A percentile compares a stretch with the other conserved stretches of the same genome.
Conservation (phyloP, 768 basidiomycete genomes). For the Tricholoma sp. region DNA sequence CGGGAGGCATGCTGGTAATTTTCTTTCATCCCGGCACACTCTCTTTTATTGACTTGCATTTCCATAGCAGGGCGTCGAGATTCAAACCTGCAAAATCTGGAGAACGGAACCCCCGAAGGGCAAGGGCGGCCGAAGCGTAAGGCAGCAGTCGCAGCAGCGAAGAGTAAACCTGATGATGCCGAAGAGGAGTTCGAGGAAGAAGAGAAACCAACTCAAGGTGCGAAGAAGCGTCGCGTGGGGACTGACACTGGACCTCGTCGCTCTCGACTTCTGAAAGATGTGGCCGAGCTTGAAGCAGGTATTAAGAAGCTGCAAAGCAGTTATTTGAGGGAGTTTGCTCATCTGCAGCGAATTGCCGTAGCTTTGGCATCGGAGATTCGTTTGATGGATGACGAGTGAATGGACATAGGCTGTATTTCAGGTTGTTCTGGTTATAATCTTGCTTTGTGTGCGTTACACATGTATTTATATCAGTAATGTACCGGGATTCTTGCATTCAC, state of each 20-base stretch:
- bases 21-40: neutral
- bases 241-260: conserved; percentile 20
- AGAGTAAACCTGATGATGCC: conserved; percentile 29
- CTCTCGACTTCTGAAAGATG: conserved; percentile 26
- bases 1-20: conserved; percentile 32
- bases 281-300: conserved; percentile 30
- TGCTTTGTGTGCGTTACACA: conserved; percentile 1
- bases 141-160: conserved; percentile 9
- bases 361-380: conserved; percentile 24
- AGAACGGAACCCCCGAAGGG: conserved; percentile 6
- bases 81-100: conserved; percentile 2
- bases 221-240: conserved; percentile 22
- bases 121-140: conserved; percentile 22
- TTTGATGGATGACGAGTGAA: conserved; percentile 27
- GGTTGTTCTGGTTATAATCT: neutral
- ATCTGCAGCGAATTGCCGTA: conserved; percentile 26
- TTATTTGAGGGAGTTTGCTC: conserved; percentile 29
- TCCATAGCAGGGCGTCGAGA: conserved; percentile 8
- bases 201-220: conserved; percentile 28
- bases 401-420: neutral
- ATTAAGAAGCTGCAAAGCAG: conserved; percentile 29
- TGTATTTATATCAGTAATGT: conserved; percentile 4
- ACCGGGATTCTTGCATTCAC: neutral
- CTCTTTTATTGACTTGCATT: conserved; percentile 1
- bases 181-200: conserved; percentile 34